Evolutionary conservation across 139 green algal genomes (phyloP), one percentile per base, ranked within the genome.

Genomic region (Chlamydomonas sp.): DNA sequence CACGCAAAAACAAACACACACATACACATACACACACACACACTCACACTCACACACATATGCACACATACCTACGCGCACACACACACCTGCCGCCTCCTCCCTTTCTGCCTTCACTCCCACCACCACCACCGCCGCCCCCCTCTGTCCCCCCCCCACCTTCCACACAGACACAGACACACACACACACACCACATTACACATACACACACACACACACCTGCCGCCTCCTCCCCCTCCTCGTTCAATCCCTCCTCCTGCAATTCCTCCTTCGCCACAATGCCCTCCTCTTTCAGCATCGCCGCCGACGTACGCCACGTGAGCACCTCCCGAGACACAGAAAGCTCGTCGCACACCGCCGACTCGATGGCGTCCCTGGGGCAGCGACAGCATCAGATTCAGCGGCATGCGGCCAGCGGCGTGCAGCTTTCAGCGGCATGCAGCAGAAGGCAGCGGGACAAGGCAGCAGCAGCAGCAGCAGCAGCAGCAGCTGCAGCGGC

Each of bases 271-370:
- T 65, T 29, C 10, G 10, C 16, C 26, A 34, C 26, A 16, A 29
- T 49, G 54, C 86, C 88, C 67, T 95, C 88, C 68, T 91, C 79
- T 24, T 77, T 69, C 26, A 91, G 76, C 63, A 94, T 87, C 5
- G 73, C 70, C 2, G 38, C 69, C 2, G 73, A 37, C 1, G 79
- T 82, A 13, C 83, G 72, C 89, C 86, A 94, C n/a, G 87, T 72
- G 0, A 92, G 34, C n/a, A n/a, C n/a, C n/a, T n/a, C n/a, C n/a
- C n/a, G n/a, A n/a, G n/a, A n/a, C n/a, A n/a, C n/a, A n/a, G n/a
- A n/a, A n/a, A n/a, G n/a, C n/a, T n/a, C n/a, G n/a, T n/a, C n/a
- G n/a, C n/a, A n/a, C n/a, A n/a, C n/a, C n/a, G n/a, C n/a, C n/a
- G n/a, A n/a, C n/a, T n/a, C n/a, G n/a, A n/a, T n/a, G n/a, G n/a